Conservation (phyloP, 306 rosid species). For the Argentina anserina region DNA sequence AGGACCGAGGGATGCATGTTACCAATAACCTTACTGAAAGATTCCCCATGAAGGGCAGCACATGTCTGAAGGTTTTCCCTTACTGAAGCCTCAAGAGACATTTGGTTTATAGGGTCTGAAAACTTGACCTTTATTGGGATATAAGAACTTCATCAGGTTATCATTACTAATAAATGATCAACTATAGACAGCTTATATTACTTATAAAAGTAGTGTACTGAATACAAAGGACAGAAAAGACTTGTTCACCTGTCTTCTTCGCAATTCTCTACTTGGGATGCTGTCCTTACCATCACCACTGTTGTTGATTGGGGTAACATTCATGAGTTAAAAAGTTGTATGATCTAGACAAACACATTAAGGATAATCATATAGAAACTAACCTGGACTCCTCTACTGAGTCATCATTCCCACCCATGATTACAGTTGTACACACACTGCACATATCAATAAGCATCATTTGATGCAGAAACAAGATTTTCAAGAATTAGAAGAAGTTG, state of each 20-base stretch:
- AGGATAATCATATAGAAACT: slow-evolving; percentile 26
- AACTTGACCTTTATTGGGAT: slow-evolving; percentile 57
- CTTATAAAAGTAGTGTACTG: slow-evolving; percentile 6
- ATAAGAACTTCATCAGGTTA: slow-evolving; percentile 28
- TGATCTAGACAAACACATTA: not conserved
- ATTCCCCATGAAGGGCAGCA: slow-evolving; percentile 84
- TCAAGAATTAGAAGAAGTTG: slow-evolving; percentile 12
- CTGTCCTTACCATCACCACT: slow-evolving; percentile 67
- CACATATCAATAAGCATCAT: slow-evolving; percentile 26
- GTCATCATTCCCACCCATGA: slow-evolving; percentile 67
- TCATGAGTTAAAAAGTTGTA: not conserved
- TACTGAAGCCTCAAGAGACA: slow-evolving; percentile 77
- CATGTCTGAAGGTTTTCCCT: slow-evolving; percentile 88
- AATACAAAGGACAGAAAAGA: not conserved
- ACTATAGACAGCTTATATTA: slow-evolving; percentile 10
- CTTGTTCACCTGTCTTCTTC: slow-evolving; percentile 71
- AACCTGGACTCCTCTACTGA: slow-evolving; percentile 82
- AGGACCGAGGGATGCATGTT: slow-evolving; percentile 86
- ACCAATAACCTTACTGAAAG: slow-evolving; percentile 73
- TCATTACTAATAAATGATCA: slow-evolving; percentile 14
- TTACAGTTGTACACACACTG: slow-evolving; percentile 91
- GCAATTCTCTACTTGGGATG: slow-evolving; percentile 60
- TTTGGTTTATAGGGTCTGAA: slow-evolving; percentile 79
- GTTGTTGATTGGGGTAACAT: slow-evolving; percentile 19
- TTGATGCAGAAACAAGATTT: slow-evolving; percentile 16